Evolutionary conservation across 768 basidiomycete species (phyloP).

Genomic region (Xerocomellus intermedius): DNA sequence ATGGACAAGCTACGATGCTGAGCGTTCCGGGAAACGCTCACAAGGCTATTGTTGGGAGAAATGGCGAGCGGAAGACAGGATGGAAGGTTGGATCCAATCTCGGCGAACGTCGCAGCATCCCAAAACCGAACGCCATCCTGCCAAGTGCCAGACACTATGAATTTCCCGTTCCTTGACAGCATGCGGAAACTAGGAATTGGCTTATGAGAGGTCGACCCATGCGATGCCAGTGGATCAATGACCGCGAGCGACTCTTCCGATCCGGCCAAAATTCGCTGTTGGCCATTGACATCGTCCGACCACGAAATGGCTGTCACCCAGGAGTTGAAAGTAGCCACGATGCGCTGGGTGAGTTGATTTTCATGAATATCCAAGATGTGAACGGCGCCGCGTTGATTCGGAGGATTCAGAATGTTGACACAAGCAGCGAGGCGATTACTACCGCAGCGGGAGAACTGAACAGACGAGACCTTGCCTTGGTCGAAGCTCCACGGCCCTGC

Average conservation of each 20-base stretch:
- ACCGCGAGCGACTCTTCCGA: background rate
- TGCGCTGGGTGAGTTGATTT: background rate
- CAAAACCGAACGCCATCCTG: background rate
- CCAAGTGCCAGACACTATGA: background rate
- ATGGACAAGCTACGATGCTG: background rate
- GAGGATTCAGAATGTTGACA: background rate
- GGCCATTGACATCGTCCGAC: background rate
- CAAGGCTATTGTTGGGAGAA: conserved; percentile 3
- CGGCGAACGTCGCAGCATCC: conserved; percentile 4
- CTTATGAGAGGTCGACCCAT: background rate
- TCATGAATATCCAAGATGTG: background rate
- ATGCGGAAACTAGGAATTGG: background rate
- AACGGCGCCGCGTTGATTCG: background rate
- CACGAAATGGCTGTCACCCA: background rate
- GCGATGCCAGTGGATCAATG: background rate
- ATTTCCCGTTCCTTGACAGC: conserved; percentile 4
- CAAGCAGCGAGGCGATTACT: background rate
- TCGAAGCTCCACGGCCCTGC: background rate
- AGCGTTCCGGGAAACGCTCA: background rate
- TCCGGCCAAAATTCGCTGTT: background rate
- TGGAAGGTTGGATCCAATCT: conserved; percentile 2
- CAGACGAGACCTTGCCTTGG: background rate
- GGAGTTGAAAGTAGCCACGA: background rate
- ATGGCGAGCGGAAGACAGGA: background rate
- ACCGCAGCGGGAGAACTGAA: background rate